phyloP scores from a whole-genome alignment of 371 early-diverging fungal species.

The Ordospora colligata region DNA sequence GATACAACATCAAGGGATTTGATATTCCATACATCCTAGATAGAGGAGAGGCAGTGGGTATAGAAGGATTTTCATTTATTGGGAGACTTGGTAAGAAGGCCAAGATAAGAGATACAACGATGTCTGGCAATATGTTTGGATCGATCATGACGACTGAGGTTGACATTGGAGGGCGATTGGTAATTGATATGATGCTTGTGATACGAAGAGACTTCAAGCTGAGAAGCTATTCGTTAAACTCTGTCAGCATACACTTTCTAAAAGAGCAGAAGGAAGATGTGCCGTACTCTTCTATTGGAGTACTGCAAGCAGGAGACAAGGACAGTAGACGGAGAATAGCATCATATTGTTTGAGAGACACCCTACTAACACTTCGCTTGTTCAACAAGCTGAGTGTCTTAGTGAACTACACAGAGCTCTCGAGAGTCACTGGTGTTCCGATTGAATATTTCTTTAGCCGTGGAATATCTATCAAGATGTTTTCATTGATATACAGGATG shows the following conservation, averaged over 20 bases:
- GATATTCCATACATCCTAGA: slow-evolving; percentile 94
- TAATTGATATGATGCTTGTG: slow-evolving; percentile 83
- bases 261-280: slow-evolving; percentile 99
- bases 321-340: slow-evolving; percentile 92
- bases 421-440: slow-evolving; percentile 85
- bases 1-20: slow-evolving; percentile 95
- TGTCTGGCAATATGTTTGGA: slow-evolving; percentile 81
- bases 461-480: slow-evolving; percentile 92
- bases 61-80: slow-evolving; percentile 69
- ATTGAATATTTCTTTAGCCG: slow-evolving; percentile 85
- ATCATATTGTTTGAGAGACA: slow-evolving; percentile 94
- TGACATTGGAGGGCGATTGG: slow-evolving; percentile 83
- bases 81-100: slow-evolving; percentile 67
- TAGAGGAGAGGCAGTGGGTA: slow-evolving; percentile 70
- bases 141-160: slow-evolving; percentile 75
- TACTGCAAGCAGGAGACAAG: slow-evolving; percentile 79
- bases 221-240: slow-evolving; percentile 87
- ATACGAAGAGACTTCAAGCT: slow-evolving; percentile 92
- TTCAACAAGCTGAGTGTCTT: slow-evolving; percentile 90
- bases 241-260: slow-evolving; percentile 87
- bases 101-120: slow-evolving; percentile 71
- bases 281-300: slow-evolving; percentile 89
- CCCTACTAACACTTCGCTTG: slow-evolving; percentile 82
- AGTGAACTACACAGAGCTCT: slow-evolving; percentile 95
- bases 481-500: slow-evolving; percentile 84